Evolutionary conservation across 805 yeast genomes (phyloP).

Genomic region (Nakazawaea ernobii): DNA sequence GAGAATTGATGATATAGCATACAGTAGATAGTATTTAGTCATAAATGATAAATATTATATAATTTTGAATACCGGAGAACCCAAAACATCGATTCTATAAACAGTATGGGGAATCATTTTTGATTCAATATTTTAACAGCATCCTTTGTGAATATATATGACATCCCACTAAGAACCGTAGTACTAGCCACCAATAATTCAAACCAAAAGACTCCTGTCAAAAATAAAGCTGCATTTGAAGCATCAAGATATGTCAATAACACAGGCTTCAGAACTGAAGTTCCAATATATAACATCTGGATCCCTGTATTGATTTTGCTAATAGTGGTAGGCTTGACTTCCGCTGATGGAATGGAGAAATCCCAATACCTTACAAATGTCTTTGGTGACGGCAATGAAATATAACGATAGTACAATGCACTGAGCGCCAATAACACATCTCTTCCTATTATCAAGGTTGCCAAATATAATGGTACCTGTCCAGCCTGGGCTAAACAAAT

Average conservation of each 20-base stretch:
- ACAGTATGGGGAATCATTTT: slow-evolving; percentile 12
- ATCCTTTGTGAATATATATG: slow-evolving; percentile 63
- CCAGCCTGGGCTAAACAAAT: slow-evolving; percentile 63
- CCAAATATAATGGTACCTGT: slow-evolving; percentile 66
- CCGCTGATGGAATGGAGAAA: slow-evolving; percentile 73
- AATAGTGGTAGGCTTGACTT: slow-evolving; percentile 80
- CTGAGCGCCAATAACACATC: slow-evolving; percentile 69
- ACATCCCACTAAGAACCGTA: slow-evolving; percentile 71
- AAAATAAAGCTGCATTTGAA: slow-evolving; percentile 19
- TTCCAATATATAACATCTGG: slow-evolving; percentile 85
- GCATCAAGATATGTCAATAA: slow-evolving; percentile 29
- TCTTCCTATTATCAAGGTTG: slow-evolving; percentile 72
- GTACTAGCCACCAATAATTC: slow-evolving; percentile 62
- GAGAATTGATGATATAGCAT: slow-evolving; percentile 95
- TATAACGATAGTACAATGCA: slow-evolving; percentile 68
- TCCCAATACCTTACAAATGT: slow-evolving; percentile 73
- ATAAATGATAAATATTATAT: no score
- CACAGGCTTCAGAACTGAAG: slow-evolving; percentile 52
- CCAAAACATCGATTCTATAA: background rate
- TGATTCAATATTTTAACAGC: slow-evolving; percentile 55
- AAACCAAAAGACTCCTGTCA: slow-evolving; percentile 25
- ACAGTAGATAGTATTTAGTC: slow-evolving; percentile 52
- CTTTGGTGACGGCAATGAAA: slow-evolving; percentile 69
- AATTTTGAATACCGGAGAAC: slow-evolving; percentile 9
- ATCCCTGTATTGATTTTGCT: slow-evolving; percentile 87